Conservation (phyloP, 225 moss, liverwort and hornwort genomes). For the Anthoceros angustus region DNA sequence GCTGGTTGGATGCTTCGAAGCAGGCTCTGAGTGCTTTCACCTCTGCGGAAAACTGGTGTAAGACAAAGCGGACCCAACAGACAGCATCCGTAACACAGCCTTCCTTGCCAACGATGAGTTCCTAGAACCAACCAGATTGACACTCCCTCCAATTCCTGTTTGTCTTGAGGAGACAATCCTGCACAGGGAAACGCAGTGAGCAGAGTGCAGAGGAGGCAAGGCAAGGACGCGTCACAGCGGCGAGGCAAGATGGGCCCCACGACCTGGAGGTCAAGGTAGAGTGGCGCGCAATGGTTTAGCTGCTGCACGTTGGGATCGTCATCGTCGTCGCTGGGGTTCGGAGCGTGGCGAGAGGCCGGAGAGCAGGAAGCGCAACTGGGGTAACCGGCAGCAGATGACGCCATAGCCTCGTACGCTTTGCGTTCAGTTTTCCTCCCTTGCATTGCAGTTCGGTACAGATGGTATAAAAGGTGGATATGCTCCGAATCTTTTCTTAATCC, state of each 20-base stretch:
- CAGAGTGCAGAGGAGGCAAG: neutral
- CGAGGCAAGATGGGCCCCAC: neutral
- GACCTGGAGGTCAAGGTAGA: neutral
- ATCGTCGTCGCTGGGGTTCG: neutral
- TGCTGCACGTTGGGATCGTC: constrained; percentile 1
- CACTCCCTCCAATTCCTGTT: constrained; percentile 3
- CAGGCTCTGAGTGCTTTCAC: constrained; percentile 2
- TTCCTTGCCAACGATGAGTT: neutral
- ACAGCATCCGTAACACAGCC: neutral
- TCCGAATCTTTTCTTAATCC: too few relatives aligned
- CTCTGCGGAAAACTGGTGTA: neutral
- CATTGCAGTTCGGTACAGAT: neutral
- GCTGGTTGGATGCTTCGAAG: neutral
- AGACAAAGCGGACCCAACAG: neutral
- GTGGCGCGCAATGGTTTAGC: neutral
- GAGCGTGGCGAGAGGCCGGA: neutral
- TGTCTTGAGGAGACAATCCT: neutral
- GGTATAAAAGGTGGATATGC: too few relatives aligned
- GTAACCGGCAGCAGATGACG: neutral
- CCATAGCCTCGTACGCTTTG: neutral
- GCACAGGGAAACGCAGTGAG: neutral
- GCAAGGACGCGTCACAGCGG: neutral
- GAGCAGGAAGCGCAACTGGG: neutral
- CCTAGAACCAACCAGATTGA: neutral
- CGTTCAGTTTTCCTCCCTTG: neutral